These are phyloP conservation scores for Cyberlindnera petersonii DNA, from an alignment of 805 yeast species.

Conservation along the genomic window DNA sequence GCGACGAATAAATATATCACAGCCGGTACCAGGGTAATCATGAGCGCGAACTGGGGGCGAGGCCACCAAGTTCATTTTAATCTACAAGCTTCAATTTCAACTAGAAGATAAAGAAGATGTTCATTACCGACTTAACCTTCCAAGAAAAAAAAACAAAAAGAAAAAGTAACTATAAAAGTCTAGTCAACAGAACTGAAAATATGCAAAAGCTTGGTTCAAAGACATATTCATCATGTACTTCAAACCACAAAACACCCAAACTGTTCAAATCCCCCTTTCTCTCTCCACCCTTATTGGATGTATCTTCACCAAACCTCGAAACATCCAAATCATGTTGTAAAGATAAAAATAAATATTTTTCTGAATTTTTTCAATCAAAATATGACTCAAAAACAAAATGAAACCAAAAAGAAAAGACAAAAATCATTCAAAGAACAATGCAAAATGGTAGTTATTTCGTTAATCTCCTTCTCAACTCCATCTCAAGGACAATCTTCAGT, in stretches of 20 bases:
- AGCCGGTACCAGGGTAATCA: too few relatives aligned
- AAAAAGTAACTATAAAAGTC: not conserved
- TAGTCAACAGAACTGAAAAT: not conserved
- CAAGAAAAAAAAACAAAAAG: not conserved
- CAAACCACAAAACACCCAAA: not conserved
- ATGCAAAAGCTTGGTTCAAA: not conserved
- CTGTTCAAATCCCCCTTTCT: not conserved
- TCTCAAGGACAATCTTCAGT: not conserved
- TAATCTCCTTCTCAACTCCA: too few relatives aligned
- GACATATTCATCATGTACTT: not conserved
- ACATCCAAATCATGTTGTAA: not conserved
- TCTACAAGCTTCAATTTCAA: too few relatives aligned
- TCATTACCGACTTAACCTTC: not conserved
- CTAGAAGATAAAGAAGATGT: conserved; percentile 1
- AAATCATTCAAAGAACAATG: too few relatives aligned
- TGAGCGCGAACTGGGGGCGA: too few relatives aligned
- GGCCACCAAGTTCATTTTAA: too few relatives aligned
- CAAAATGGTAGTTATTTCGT: too few relatives aligned
- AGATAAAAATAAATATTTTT: too few relatives aligned
- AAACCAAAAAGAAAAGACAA: too few relatives aligned
- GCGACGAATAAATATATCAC: too few relatives aligned
- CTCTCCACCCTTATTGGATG: not conserved
- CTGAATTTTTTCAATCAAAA: too few relatives aligned
- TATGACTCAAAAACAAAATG: not conserved
- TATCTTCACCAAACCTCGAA: not conserved